Conservation (phyloP, 2,329 filamentous ascomycete genomes). For the Gliomastix tumulicola region DNA sequence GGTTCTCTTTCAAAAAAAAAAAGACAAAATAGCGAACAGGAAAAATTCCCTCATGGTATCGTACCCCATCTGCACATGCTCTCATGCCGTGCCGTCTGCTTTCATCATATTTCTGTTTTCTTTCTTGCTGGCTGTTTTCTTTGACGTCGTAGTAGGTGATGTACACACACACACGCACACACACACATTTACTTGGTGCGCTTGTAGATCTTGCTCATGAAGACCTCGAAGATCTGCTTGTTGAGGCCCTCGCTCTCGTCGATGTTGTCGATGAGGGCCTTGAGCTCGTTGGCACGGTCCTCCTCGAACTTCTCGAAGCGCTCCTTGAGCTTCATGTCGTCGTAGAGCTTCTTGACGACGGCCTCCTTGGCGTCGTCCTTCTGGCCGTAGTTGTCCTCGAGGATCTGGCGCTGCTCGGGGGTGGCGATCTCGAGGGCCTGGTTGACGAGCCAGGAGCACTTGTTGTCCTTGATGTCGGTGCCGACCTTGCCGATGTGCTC, state of each 20-base stretch:
- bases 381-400: slow-evolving; percentile 89
- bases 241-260: slow-evolving; percentile 87
- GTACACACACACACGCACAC: no score
- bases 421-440: slow-evolving; percentile 76
- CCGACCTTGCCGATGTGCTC: slow-evolving; percentile 96
- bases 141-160: no score
- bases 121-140: no score
- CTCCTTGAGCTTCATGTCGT: slow-evolving; percentile 77
- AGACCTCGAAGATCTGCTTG: slow-evolving; percentile 82
- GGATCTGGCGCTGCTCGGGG: slow-evolving; percentile 77
- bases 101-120: no score
- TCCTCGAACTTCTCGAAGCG: slow-evolving; percentile 88
- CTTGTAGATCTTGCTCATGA: slow-evolving; percentile 97
- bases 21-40: no score
- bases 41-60: no score
- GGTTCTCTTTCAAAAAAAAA: no score
- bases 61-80: no score
- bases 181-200: slow-evolving; percentile 92
- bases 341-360: slow-evolving; percentile 80
- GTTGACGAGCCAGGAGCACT: slow-evolving; percentile 98
- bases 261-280: slow-evolving; percentile 65
- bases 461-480: slow-evolving; percentile 98
- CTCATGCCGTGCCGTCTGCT: no score
- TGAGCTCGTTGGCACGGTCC: slow-evolving; percentile 72
- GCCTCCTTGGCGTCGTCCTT: slow-evolving; percentile 82